Percentiles rank a stretch among this genome's conserved stretches.
phyloP scores from a whole-genome alignment of 2,329 filamentous ascomycete species.

The Aspergillus ibericus region DNA sequence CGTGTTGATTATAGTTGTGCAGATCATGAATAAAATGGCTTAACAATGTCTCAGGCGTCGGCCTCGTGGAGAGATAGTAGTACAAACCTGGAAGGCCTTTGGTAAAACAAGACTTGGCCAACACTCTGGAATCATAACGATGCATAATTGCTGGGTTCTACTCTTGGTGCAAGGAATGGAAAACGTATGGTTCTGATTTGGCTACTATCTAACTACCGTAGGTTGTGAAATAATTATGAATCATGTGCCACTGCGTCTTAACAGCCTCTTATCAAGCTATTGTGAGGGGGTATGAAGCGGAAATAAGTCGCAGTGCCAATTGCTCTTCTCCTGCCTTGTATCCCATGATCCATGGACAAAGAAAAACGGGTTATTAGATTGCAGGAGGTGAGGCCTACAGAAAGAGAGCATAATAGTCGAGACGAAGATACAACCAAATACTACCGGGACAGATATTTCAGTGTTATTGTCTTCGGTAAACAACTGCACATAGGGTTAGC shows the following conservation, averaged over 20 bases:
- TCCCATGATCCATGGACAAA: constrained; percentile 58
- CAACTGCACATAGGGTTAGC: constrained; percentile 50
- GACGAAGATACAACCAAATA: neutral
- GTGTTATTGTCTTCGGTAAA: constrained; percentile 68
- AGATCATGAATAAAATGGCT: no score
- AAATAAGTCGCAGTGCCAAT: constrained; percentile 43
- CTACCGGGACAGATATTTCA: constrained; percentile 55
- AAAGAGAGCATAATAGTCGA: neutral
- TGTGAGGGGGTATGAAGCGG: constrained; percentile 40
- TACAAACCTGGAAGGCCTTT: no score
- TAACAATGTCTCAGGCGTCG: no score
- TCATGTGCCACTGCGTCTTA: constrained; percentile 44
- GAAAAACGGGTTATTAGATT: constrained; percentile 68
- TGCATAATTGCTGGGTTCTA: no score
- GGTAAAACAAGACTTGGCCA: no score
- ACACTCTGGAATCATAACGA: no score
- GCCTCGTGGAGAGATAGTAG: no score
- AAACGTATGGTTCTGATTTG: neutral
- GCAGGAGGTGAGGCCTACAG: constrained; percentile 53
- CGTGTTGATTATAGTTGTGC: no score
- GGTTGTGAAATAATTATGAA: neutral
- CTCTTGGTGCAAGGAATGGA: no score
- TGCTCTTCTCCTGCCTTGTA: constrained; percentile 69
- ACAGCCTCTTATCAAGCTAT: constrained; percentile 35
- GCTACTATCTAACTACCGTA: neutral